These are phyloP conservation scores for Leucocoprinus birnbaumii DNA, from an alignment of 768 basidiomycete species.

Conservation along the genomic window DNA sequence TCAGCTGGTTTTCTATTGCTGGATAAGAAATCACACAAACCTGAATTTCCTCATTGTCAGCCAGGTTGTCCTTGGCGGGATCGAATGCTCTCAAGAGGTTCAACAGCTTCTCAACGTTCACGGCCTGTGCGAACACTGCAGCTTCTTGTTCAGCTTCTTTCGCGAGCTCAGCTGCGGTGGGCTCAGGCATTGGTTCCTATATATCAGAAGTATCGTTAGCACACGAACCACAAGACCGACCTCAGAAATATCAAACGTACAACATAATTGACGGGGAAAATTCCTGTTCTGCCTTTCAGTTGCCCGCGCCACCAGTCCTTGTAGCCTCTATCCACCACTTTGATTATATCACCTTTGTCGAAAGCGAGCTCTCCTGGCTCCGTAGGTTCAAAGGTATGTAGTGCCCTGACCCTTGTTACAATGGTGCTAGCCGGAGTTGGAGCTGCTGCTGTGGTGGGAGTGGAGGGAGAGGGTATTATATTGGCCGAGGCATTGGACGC, in stretches of 20 bases:
- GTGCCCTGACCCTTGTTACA: constrained; percentile 81
- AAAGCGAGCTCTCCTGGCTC: constrained; percentile 91
- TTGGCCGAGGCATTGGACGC: constrained; percentile 3
- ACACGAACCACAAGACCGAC: not conserved
- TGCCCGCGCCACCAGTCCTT: constrained; percentile 98
- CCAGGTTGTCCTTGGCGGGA: constrained; percentile 75
- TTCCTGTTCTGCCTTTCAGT: constrained; percentile 84
- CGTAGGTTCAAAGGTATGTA: constrained; percentile 86
- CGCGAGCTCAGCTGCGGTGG: constrained; percentile 70
- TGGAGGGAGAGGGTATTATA: constrained; percentile 13
- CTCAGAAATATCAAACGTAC: constrained; percentile 39
- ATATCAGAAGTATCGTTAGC: not conserved
- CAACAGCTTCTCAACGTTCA: constrained; percentile 78
- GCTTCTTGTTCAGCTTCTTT: constrained; percentile 87
- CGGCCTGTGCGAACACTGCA: constrained; percentile 82
- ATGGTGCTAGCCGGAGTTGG: constrained; percentile 27
- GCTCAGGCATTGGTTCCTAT: constrained; percentile 85
- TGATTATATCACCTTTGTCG: constrained; percentile 90
- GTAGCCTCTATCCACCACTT: constrained; percentile 91
- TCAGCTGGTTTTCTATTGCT: not conserved
- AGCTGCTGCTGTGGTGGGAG: constrained; percentile 17
- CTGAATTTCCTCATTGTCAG: constrained; percentile 88
- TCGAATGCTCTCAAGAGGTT: constrained; percentile 74
- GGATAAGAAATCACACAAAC: constrained; percentile 33
- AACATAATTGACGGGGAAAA: constrained; percentile 97